Conservation (phyloP, 208 protist species). For the Vickermania spadyakhi region DNA sequence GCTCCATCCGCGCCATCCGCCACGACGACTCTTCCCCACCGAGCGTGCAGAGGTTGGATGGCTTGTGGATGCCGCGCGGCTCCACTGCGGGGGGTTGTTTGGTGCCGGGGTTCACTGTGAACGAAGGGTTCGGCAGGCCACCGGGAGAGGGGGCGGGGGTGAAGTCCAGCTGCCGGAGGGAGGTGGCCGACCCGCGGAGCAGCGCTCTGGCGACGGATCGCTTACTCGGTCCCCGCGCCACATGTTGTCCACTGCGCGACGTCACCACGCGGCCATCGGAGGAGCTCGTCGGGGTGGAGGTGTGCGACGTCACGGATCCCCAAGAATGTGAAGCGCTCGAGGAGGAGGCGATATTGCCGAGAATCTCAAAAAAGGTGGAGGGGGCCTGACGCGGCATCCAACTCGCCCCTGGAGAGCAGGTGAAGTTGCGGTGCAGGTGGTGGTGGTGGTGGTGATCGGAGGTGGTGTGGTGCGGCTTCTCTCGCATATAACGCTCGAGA, state of each 20-base stretch:
- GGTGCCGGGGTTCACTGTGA: background rate
- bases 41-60: background rate
- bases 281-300: background rate
- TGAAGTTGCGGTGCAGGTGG: background rate
- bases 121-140: background rate
- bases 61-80: background rate
- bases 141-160: background rate
- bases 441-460: background rate
- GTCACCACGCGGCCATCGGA: background rate
- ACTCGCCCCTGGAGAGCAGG: background rate
- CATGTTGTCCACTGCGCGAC: background rate
- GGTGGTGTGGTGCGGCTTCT: background rate
- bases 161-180: background rate
- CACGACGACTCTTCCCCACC: conserved; percentile 38
- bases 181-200: background rate
- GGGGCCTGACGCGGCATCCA: background rate
- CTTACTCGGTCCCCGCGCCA: background rate
- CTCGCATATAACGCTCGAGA: background rate
- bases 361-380: background rate
- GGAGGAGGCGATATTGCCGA: background rate
- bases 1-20: conserved; percentile 51
- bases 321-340: background rate
- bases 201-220: background rate
- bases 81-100: background rate
- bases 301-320: background rate